Percentiles rank a stretch among this genome's conserved stretches.
These are phyloP conservation scores for Hericium alpestre DNA, from an alignment of 768 basidiomycete genomes.

Conservation along the genomic window DNA sequence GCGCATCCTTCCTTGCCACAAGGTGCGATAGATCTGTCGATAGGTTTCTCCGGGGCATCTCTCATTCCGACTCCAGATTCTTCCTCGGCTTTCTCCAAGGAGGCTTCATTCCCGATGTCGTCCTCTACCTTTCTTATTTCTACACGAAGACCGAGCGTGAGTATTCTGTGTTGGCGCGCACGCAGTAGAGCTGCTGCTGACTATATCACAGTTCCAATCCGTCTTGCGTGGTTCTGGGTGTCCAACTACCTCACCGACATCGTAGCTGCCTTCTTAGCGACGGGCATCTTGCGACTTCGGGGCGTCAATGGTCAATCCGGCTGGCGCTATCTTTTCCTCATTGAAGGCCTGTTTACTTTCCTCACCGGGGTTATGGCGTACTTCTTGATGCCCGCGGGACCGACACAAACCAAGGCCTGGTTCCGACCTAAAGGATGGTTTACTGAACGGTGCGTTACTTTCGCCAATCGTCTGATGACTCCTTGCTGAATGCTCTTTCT, in stretches of 20 bases:
- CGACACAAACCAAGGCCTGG: constrained; percentile 54
- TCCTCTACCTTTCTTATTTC: constrained; percentile 57
- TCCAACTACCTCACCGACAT: constrained; percentile 47
- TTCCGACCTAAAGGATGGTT: constrained; percentile 59
- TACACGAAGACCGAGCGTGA: constrained; percentile 48
- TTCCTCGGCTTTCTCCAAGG: constrained; percentile 53
- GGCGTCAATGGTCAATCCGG: constrained; percentile 43
- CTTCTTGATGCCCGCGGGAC: constrained; percentile 50
- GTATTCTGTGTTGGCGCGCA: constrained; percentile 10
- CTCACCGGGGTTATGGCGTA: constrained; percentile 40
- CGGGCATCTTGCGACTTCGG: constrained; percentile 45
- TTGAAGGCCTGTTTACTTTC: constrained; percentile 43
- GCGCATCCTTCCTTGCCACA: constrained; percentile 43
- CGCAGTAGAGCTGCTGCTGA: not conserved
- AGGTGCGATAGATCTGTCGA: constrained; percentile 21
- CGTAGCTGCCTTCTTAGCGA: constrained; percentile 51
- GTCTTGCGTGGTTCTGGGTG: constrained; percentile 64
- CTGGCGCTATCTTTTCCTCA: constrained; percentile 50
- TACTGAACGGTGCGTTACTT: constrained; percentile 33
- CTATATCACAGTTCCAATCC: constrained; percentile 37
- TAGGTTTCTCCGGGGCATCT: not conserved
- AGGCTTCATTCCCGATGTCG: constrained; percentile 53
- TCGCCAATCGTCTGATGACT: not conserved
- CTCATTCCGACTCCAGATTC: constrained; percentile 23
- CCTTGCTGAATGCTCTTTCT: not conserved